Evolutionary conservation across 352 stramenopile species (phyloP), one percentile per base, ranked within the genome.

Genomic region (Phytophthora boehmeriae): DNA sequence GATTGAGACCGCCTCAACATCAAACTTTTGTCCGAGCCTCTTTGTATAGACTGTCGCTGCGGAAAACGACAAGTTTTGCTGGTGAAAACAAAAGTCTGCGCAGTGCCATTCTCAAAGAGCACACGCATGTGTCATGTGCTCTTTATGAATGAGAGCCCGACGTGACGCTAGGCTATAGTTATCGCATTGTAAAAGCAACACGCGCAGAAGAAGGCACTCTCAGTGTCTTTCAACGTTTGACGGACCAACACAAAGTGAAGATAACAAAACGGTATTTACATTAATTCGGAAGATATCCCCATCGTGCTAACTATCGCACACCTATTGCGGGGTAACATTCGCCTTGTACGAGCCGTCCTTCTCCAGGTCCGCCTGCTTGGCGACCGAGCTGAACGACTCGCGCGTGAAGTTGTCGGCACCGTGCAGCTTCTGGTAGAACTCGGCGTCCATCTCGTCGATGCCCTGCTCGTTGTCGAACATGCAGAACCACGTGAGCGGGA

Each of bases 401-500:
- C 73, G 70, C 1, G 61, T 83, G 42, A 78, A 73, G n/a, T 71
- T 56, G 23, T 76, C 64, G 1, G 61, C 54, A 13, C 70, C 71
- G 44, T 83, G 25, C 10, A 77, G 38, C 43, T 75, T 75, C 25
- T 55, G 42, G 42, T 82, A 80, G 52, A 89, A 89, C 20, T 90
- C 75, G 1, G 57, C 63, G 46, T 90, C 81, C 73, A 89, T 87
- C 17, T 78, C 76, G 0, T 84, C 73, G 19, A 80, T 64, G 28
- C 75, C 75, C 22, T 83, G 58, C 23, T 82, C 60, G 62, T 86
- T 89, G 65, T 89, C 77, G 43, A 89, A 87, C 67, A 78, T 70
- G 73, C 71, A 90, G 56, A 87, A 86, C 51, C 62, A 88, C 1
- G 80, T 90, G 8, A 88, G 62, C 5, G 78, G 66, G 54, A 90